These are phyloP conservation scores for Corylus americana DNA, from an alignment of 306 rosid genomes.

Conservation along the genomic window DNA sequence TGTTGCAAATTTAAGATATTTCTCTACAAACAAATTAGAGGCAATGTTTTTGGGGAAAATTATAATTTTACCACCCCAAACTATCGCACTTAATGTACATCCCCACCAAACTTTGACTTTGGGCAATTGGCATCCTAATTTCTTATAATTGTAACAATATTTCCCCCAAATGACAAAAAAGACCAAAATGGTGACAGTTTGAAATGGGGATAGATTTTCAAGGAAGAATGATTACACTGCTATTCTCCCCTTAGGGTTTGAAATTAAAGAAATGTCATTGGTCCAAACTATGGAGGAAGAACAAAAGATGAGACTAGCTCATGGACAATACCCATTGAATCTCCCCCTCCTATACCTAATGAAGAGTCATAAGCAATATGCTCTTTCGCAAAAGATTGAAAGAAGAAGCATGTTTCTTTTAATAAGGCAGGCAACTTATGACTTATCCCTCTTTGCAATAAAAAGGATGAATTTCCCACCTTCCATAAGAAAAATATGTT, in stretches of 20 bases:
- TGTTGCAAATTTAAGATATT: too few species aligned
- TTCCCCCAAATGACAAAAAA: neutral
- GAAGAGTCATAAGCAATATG: too few species aligned
- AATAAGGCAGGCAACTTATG: neutral
- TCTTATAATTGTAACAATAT: neutral
- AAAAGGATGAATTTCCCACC: neutral
- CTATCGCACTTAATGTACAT: too few species aligned
- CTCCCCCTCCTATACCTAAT: neutral
- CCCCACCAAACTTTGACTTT: neutral
- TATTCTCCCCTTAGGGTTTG: neutral
- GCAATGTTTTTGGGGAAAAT: too few species aligned
- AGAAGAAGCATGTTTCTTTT: too few species aligned
- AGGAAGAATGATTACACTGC: too few species aligned
- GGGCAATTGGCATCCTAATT: neutral
- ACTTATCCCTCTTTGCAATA: constrained; percentile 2
- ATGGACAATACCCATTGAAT: neutral
- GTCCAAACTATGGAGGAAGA: neutral
- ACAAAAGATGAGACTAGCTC: neutral
- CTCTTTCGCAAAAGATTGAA: too few species aligned
- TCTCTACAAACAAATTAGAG: too few species aligned
- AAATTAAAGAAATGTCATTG: neutral
- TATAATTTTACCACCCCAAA: too few species aligned
- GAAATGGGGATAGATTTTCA: neutral
- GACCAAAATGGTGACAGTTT: neutral
- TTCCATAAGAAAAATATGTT: neutral